Evolutionary conservation across 2,329 filamentous ascomycete species (phyloP).

Genomic region (Calonectria pteridis): DNA sequence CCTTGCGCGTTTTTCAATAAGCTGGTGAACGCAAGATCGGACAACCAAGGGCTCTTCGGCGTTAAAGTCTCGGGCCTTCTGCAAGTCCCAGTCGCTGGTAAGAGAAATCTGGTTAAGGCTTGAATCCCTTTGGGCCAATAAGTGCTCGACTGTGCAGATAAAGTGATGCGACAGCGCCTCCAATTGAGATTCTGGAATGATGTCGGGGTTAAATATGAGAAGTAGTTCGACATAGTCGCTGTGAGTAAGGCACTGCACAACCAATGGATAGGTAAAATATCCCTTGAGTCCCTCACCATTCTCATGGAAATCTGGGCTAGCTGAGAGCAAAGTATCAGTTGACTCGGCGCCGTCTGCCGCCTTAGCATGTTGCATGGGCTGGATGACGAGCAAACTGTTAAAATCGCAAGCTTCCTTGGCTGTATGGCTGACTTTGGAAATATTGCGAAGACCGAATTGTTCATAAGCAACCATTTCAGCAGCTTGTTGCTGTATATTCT

Average conservation of each 20-base stretch:
- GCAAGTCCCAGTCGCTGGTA: constrained; percentile 2
- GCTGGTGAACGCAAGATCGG: constrained; percentile 32
- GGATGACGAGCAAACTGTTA: constrained; percentile 46
- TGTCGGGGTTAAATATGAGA: neutral
- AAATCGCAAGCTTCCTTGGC: constrained; percentile 40
- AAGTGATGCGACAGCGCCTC: constrained; percentile 1
- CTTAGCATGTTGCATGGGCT: constrained; percentile 18
- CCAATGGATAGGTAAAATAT: constrained; percentile 3
- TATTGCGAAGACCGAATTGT: constrained; percentile 38
- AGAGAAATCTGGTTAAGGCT: neutral
- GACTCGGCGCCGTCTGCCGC: neutral
- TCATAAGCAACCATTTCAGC: constrained; percentile 35
- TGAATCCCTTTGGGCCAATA: neutral
- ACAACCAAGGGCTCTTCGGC: neutral
- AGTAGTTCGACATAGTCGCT: neutral
- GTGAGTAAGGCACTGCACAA: constrained; percentile 2
- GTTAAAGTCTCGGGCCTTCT: neutral
- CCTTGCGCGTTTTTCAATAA: constrained; percentile 30
- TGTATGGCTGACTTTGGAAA: constrained; percentile 28
- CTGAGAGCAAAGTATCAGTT: neutral
- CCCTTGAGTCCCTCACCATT: neutral
- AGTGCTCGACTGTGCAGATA: neutral
- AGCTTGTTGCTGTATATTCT: constrained; percentile 26
- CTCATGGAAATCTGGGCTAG: neutral
- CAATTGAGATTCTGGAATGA: constrained; percentile 1